Evolutionary conservation across 2,329 filamentous ascomycete genomes (phyloP), one percentile per base, ranked within the genome.

Genomic region (Colletotrichum ledebouriae): DNA sequence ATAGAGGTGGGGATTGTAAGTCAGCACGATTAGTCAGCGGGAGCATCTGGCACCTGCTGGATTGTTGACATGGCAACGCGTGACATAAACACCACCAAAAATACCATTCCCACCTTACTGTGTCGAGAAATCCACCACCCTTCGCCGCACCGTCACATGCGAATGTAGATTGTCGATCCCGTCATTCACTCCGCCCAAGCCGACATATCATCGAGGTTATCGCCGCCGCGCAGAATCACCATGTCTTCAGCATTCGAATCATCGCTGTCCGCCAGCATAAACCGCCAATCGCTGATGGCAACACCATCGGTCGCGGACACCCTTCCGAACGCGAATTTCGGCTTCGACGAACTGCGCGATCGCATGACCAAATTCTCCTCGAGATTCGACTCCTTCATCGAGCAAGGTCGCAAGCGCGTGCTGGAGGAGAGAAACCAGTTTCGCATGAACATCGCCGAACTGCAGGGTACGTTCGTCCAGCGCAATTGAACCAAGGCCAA

Each of bases 361-460:
- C 92, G 94, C 80, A 98, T 99, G 96, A 87, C 91, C 61, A 93
- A 92, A 71, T 99, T 99, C 78, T 98, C 92, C 0, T 87, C 89
- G 9, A 92, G 89, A 73, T 99, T 99, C 74, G 96, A 99, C 77
- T 90, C 90, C 0, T 98, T 98, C 74, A 98, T 99, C 71, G 95
- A 97, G 76, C 90, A 93, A 71, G 94, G 94, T 0, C 88, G 95
- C 57, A 97, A 97, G 79, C 89, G 93, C 60, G 93, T 98, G 0
- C 79, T 98, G 7, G 94, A 98, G 75, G 94, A 98, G 83, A 89
- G 94, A 76, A 98, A 98, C 76, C 91, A 97, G 70, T 99, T 98
- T 77, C 92, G 92, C 71, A 92, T 96, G 83, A 97, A 92, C 75
- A 84, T 98, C 25, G 92, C 94, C 52, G 96, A 98, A 79, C 82